Evolutionary conservation across 495 filamentous ascomycete species (phyloP).

Genomic region (Penicillium diatomitis): DNA sequence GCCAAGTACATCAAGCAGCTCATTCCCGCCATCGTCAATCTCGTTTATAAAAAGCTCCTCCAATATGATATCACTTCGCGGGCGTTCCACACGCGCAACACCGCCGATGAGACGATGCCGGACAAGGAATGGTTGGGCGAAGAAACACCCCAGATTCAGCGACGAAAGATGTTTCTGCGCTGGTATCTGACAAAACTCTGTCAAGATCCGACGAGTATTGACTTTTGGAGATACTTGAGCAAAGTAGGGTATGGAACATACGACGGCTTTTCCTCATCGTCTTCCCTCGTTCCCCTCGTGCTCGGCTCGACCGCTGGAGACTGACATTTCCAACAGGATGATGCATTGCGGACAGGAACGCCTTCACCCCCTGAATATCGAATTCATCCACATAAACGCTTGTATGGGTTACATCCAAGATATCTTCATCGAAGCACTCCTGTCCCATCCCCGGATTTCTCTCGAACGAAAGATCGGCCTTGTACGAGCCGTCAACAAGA

Average conservation of each 20-base stretch:
- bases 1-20: conserved; percentile 65
- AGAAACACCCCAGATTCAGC: conserved; percentile 59
- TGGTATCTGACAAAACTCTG: conserved; percentile 62
- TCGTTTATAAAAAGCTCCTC: conserved; percentile 69
- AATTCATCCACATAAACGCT: conserved; percentile 66
- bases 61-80: conserved; percentile 68
- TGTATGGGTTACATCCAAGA: conserved; percentile 63
- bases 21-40: conserved; percentile 57
- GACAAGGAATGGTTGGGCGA: conserved; percentile 53
- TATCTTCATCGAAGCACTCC: conserved; percentile 61
- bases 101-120: conserved; percentile 47
- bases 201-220: conserved; percentile 59
- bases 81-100: conserved; percentile 56
- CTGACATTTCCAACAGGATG: conserved; percentile 34
- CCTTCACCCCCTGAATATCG: conserved; percentile 56
- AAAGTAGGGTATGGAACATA: conserved; percentile 54
- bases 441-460: conserved; percentile 56
- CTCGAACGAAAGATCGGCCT: conserved; percentile 57
- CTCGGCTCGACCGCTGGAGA: not conserved
- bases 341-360: conserved; percentile 63
- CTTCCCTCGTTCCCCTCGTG: too few relatives aligned
- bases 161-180: conserved; percentile 67
- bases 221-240: conserved; percentile 71
- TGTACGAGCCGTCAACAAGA: conserved; percentile 52
- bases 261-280: too few relatives aligned